phyloP scores from a whole-genome alignment of 768 basidiomycete species.

The Trametes maxima region DNA sequence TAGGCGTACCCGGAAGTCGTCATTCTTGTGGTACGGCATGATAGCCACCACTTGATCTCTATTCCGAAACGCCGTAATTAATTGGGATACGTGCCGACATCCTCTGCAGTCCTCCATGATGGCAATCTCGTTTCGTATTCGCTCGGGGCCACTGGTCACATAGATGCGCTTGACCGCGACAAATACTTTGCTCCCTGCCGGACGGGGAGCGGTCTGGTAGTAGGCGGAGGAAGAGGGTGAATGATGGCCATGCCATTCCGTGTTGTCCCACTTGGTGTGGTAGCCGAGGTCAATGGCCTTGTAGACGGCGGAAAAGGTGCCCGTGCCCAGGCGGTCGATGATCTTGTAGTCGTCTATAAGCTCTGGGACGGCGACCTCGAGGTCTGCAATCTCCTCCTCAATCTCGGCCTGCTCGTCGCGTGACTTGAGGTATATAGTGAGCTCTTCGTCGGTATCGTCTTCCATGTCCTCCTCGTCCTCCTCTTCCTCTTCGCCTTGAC shows the following conservation, averaged over 20 bases:
- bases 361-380: conserved; percentile 66
- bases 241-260: conserved; percentile 70
- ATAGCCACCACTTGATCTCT: conserved; percentile 91
- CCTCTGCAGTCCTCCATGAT: conserved; percentile 88
- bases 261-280: conserved; percentile 76
- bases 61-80: conserved; percentile 92
- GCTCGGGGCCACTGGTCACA: conserved; percentile 90
- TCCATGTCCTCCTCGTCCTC: conserved; percentile 40
- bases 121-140: conserved; percentile 90
- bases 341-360: conserved; percentile 71
- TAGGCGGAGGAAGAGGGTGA: conserved; percentile 63
- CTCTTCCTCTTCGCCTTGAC: conserved; percentile 32
- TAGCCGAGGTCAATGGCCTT: conserved; percentile 86
- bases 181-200: conserved; percentile 57
- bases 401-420: conserved; percentile 76
- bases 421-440: conserved; percentile 56
- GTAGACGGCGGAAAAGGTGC: conserved; percentile 99
- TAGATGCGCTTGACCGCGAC: conserved; percentile 98
- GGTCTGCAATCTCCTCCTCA: conserved; percentile 71
- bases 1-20: conserved; percentile 83
- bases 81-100: conserved; percentile 85
- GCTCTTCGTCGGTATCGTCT: conserved; percentile 61
- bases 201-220: conserved; percentile 54
- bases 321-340: conserved; percentile 91
- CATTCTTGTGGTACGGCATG: conserved; percentile 91